Percentiles rank a stretch among this genome's conserved stretches.
phyloP scores from a whole-genome alignment of 2,329 filamentous ascomycete genomes.

The Metarhizium sp. region DNA sequence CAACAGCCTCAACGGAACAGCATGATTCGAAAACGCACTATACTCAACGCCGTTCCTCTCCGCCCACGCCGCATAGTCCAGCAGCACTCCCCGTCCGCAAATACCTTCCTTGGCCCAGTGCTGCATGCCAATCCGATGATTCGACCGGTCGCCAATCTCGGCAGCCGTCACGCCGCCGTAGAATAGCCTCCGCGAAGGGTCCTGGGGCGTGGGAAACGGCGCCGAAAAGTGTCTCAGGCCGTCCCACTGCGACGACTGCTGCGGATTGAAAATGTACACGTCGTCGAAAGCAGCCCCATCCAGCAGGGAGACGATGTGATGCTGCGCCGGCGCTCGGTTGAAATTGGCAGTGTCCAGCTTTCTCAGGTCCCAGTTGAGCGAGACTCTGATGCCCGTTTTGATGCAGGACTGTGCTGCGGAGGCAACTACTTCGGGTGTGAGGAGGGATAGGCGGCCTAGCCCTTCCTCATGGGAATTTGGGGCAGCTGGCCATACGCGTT shows the following conservation, averaged over 20 bases:
- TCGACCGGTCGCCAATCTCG: conserved; percentile 34
- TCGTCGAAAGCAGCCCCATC: conserved; percentile 39
- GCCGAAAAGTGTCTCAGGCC: conserved; percentile 39
- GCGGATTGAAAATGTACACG: conserved; percentile 39
- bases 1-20: conserved; percentile 20
- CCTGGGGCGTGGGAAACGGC: conserved; percentile 23
- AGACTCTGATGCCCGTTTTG: conserved; percentile 38
- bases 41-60: conserved; percentile 25
- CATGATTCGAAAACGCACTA: conserved; percentile 29
- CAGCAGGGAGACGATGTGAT: conserved; percentile 39
- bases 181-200: conserved; percentile 28
- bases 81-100: conserved; percentile 37
- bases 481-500: conserved; percentile 35
- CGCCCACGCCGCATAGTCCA: conserved; percentile 40
- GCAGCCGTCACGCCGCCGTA: conserved; percentile 36
- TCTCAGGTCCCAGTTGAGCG: conserved; percentile 44
- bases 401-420: conserved; percentile 38
- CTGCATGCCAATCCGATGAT: conserved; percentile 35
- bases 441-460: conserved; percentile 37
- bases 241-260: conserved; percentile 43
- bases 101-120: conserved; percentile 40
- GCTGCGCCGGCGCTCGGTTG: conserved; percentile 38
- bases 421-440: conserved; percentile 42
- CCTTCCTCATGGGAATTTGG: conserved; percentile 41
- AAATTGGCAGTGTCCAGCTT: conserved; percentile 47